Evolutionary conservation across 1,139 yeast species (phyloP).

Genomic region (Suhomyces taliae): DNA sequence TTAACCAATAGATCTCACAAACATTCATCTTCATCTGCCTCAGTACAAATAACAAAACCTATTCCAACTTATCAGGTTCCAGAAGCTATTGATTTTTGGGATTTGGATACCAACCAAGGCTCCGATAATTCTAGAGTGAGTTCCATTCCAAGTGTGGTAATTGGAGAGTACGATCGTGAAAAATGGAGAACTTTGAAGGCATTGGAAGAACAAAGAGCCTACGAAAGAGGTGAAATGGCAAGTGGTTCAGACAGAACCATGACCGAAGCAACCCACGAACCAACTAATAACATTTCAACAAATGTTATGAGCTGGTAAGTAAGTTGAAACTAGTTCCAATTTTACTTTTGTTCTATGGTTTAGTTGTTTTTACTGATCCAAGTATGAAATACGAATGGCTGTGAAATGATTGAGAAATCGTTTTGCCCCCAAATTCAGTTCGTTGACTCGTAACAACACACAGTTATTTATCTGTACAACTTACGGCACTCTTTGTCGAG

Average conservation of each 20-base stretch:
- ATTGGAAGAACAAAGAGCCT: slow-evolving; percentile 14
- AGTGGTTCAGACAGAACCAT: not conserved
- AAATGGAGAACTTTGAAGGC: slow-evolving; percentile 58
- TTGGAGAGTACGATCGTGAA: slow-evolving; percentile 65
- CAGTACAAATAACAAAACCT: slow-evolving; percentile 5
- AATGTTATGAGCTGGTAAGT: no score
- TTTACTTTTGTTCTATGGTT: no score
- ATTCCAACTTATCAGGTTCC: slow-evolving; percentile 2
- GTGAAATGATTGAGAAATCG: no score
- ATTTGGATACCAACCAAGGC: slow-evolving; percentile 36
- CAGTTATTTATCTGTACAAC: no score
- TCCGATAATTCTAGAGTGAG: slow-evolving; percentile 44
- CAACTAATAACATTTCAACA: no score
- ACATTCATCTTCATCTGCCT: slow-evolving; percentile 16
- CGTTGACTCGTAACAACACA: no score
- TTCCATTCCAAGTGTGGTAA: slow-evolving; percentile 57
- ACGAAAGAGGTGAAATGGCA: not conserved
- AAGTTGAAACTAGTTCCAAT: no score
- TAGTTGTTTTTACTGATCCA: no score
- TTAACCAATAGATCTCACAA: slow-evolving; percentile 17
- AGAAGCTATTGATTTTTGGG: slow-evolving; percentile 37
- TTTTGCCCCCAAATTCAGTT: no score
- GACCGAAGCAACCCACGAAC: not conserved
- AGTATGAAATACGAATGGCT: no score
- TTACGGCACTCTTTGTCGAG: no score